Base-by-base conservation (phyloP, 2,329 filamentous ascomycete genomes). In the Tolypocladium sp. region DNA sequence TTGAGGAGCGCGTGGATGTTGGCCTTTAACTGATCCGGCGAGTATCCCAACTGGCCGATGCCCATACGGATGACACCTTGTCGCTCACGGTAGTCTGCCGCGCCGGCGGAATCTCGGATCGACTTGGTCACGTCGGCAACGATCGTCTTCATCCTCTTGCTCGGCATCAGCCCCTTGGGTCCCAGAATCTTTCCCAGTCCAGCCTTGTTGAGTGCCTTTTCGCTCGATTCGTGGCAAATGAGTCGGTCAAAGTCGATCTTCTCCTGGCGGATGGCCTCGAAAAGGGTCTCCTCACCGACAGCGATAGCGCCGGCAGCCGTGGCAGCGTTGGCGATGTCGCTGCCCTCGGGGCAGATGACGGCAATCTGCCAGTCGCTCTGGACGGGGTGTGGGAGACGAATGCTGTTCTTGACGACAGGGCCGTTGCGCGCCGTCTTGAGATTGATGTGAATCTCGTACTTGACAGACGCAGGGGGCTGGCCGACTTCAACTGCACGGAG, bases 401-500 rank as follows among this genome's bases (percentile, higher is more conserved):
- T 82, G 71, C 91, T 90, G 76, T 90, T 95, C 63, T 92, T 90
- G 64, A 99, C 82, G 10, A 94, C 86, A 22, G 92, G 88, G 0
- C 92, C 92, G 74, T 92, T 92, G 73, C 92, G 93, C 66, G 85
- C 81, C 2, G 93, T 92, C 69, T 88, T 88, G 63, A 99, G 78
- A 69, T 89, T 92, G 67, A 99, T 78, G 68, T 90, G 83, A 56
- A 97, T 68, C 73, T 97, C 94, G 78, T 99, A 99, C 74, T 97
- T 97, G 65, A 86, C 80, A 13, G 80, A 79, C 3, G 82, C 80
- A 3, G 90, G 88, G 55, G 87, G 83, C 57, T 85, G 85, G 69
- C 94, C 93, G 67, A 97, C 92, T 82, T 99, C 94, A 69, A 89
- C 87, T 55, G 94, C 93, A 68, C 91, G 90, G 64, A 99, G 85